Evolutionary conservation across 768 basidiomycete genomes (phyloP).

Genomic region (Termitomyces sp.): DNA sequence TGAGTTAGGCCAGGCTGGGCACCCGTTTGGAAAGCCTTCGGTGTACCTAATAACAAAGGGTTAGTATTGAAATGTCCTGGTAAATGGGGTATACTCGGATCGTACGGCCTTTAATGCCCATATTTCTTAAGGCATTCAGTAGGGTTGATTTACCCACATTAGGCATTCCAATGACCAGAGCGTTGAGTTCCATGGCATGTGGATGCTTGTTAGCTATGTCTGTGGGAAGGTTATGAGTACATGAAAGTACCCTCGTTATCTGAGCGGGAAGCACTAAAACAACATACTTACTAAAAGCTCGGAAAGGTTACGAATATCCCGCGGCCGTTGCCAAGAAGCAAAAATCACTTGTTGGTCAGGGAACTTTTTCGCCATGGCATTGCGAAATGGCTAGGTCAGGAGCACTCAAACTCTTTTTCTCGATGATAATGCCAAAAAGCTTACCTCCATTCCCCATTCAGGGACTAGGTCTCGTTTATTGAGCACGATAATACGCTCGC

Average conservation of each 20-base stretch:
- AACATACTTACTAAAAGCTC: conserved; percentile 73
- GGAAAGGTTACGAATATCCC: conserved; percentile 62
- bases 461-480: conserved; percentile 94
- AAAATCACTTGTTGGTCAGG: conserved; percentile 68
- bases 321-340: conserved; percentile 64
- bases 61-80: conserved; percentile 4
- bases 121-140: conserved; percentile 83
- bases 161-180: conserved; percentile 97
- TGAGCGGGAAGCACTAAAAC: conserved; percentile 11
- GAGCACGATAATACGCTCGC: conserved; percentile 86
- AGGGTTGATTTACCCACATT: conserved; percentile 97
- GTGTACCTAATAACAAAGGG: conserved; percentile 46
- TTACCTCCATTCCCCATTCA: conserved; percentile 82
- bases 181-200: conserved; percentile 74
- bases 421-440: conserved; percentile 16
- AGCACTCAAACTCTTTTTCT: conserved; percentile 11
- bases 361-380: conserved; percentile 66
- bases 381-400: conserved; percentile 60
- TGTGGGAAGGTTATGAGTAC: conserved; percentile 22
- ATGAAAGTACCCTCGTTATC: neutral
- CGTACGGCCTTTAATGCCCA: conserved; percentile 85
- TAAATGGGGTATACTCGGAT: conserved; percentile 3
- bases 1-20: conserved; percentile 90
- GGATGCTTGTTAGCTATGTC: conserved; percentile 68
- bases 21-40: conserved; percentile 88